Evolutionary conservation across 495 filamentous ascomycete genomes (phyloP).

Genomic region (Penicillium taxi): DNA sequence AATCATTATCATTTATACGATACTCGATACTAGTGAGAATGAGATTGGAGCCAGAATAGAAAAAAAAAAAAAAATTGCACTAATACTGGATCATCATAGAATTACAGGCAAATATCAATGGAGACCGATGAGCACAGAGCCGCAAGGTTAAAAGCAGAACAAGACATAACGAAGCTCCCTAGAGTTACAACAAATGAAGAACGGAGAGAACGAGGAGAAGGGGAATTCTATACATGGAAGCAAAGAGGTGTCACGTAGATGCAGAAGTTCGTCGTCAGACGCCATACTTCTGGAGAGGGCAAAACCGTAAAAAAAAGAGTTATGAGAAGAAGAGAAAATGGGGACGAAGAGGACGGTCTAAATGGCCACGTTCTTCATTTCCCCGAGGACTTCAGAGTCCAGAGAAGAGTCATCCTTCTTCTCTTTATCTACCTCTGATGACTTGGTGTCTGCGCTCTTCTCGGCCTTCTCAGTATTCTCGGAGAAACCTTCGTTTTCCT

Average conservation of each 20-base stretch:
- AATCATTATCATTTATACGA: too few relatives aligned
- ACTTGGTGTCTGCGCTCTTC: conserved; percentile 22
- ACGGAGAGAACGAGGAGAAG: conserved; percentile 7
- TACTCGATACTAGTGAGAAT: conserved; percentile 1
- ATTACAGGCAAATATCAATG: conserved; percentile 28
- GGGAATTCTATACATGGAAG: conserved; percentile 25
- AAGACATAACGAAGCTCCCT: conserved; percentile 13
- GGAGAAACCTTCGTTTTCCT: conserved; percentile 28
- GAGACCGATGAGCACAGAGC: conserved; percentile 16
- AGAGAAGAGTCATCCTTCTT: too few relatives aligned
- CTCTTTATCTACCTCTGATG: too few relatives aligned
- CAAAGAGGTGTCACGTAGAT: conserved; percentile 14
- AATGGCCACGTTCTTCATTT: conserved; percentile 52
- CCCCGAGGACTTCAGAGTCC: conserved; percentile 39
- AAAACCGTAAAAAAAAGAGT: conserved; percentile 12
- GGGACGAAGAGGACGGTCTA: conserved; percentile 18
- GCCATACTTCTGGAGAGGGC: conserved; percentile 20
- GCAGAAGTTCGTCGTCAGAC: conserved; percentile 20
- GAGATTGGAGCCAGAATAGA: conserved; percentile 12
- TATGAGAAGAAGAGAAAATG: conserved; percentile 4
- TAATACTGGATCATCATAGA: conserved; percentile 36
- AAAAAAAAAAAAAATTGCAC: too few relatives aligned
- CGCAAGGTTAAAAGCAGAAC: conserved; percentile 11
- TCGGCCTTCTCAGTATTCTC: conserved; percentile 26
- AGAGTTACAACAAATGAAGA: conserved; percentile 29